A percentile compares a stretch with the other conserved stretches of the same genome.
These are phyloP conservation scores for Penicillium rolfsii DNA, from an alignment of 2,329 filamentous ascomycete species.

Conservation along the genomic window DNA sequence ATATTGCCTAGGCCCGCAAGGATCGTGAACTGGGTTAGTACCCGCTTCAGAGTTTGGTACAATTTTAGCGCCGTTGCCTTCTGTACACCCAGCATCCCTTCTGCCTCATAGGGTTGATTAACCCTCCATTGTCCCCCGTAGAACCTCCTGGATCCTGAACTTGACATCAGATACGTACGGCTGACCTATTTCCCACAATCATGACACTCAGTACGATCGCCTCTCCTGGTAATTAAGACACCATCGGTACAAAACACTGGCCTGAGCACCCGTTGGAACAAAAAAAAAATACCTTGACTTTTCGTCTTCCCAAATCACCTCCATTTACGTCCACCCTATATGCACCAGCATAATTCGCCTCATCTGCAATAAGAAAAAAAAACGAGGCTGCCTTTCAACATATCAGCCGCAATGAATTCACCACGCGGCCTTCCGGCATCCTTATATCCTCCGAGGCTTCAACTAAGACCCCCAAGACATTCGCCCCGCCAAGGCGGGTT, in stretches of 20 bases:
- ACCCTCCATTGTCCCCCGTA: neutral
- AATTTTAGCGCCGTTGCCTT: too few species aligned
- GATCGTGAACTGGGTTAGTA: too few species aligned
- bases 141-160: neutral
- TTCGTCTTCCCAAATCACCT: neutral
- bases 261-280: neutral
- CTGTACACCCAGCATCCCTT: too few species aligned
- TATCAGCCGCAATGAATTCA: neutral
- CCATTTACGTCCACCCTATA: neutral
- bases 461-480: neutral
- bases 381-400: neutral
- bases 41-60: too few species aligned
- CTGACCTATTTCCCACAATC: neutral
- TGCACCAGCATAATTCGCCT: neutral
- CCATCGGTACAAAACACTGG: neutral
- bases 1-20: too few species aligned
- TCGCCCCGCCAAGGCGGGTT: neutral
- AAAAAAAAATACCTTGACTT: neutral
- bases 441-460: neutral
- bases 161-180: neutral
- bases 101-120: too few species aligned
- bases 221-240: neutral
- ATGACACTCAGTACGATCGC: neutral
- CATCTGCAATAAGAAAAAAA: neutral
- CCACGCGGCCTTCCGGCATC: neutral